Conservation (phyloP, 768 basidiomycete genomes). For the Hypsizygus marmoreus region DNA sequence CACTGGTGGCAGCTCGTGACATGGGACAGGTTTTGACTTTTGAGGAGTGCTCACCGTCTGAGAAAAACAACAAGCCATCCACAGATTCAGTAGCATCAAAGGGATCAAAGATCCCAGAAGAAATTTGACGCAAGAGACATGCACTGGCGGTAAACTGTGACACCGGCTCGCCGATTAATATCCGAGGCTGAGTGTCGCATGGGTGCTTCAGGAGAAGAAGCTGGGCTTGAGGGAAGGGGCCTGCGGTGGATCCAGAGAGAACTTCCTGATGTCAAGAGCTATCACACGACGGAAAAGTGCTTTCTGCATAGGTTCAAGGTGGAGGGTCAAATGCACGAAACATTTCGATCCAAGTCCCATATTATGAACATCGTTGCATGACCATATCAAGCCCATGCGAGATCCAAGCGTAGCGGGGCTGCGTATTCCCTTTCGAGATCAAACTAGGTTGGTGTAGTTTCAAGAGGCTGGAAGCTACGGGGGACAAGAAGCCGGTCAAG, state of each 20-base stretch:
- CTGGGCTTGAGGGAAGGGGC: constrained; percentile 1
- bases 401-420: too few species aligned
- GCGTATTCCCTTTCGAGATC: too few species aligned
- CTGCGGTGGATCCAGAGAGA: too few species aligned
- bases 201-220: constrained; percentile 1
- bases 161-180: constrained; percentile 13
- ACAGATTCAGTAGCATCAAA: constrained; percentile 8
- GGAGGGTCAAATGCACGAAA: not conserved
- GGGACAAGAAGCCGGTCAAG: too few species aligned
- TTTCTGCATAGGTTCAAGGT: not conserved
- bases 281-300: not conserved
- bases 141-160: not conserved
- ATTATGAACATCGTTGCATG: too few species aligned
- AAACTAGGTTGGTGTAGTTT: too few species aligned
- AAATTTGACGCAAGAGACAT: constrained; percentile 3
- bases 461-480: too few species aligned
- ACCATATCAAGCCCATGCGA: too few species aligned
- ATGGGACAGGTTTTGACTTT: too few species aligned
- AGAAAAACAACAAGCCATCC: too few species aligned
- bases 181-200: constrained; percentile 11
- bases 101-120: constrained; percentile 10
- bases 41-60: too few species aligned
- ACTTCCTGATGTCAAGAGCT: not conserved
- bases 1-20: too few species aligned
- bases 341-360: not conserved